A percentile compares a stretch with the other conserved stretches of the same genome.
phyloP scores from a whole-genome alignment of 2,329 filamentous ascomycete genomes.

The Penicillium sp. region DNA sequence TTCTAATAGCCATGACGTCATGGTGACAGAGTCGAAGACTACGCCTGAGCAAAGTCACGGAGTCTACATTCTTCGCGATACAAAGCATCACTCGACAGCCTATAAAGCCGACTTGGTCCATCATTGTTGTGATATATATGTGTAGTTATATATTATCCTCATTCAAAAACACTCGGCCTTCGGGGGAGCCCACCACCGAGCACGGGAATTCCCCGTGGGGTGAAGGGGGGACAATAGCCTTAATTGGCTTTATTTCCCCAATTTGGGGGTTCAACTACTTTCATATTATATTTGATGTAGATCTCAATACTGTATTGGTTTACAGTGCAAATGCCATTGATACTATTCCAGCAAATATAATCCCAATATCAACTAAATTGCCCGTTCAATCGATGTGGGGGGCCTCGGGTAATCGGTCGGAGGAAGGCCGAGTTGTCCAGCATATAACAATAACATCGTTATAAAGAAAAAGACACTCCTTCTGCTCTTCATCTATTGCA shows the following conservation, averaged over 20 bases:
- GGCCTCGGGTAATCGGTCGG: conserved; percentile 11
- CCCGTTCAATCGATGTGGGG: not conserved
- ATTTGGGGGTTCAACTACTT: not conserved
- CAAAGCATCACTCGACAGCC: no score
- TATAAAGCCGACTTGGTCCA: no score
- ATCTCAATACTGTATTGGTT: not conserved
- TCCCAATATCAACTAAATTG: not conserved
- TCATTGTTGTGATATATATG: no score
- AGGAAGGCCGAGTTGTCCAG: conserved; percentile 6
- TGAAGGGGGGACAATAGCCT: not conserved
- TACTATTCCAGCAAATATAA: no score
- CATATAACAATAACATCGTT: not conserved
- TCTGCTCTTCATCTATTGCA: not conserved
- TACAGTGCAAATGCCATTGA: not conserved
- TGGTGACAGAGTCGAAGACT: conserved; percentile 11
- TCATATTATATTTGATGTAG: not conserved
- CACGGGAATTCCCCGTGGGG: not conserved
- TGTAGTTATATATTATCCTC: not conserved
- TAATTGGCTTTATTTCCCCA: not conserved
- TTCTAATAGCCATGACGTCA: conserved; percentile 2
- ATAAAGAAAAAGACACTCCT: not conserved
- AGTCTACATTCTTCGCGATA: no score
- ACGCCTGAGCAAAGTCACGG: no score
- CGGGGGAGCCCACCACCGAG: not conserved
- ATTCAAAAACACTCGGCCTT: not conserved